phyloP scores from a whole-genome alignment of 257 asterid species.

The Salvia miltiorrhiza region DNA sequence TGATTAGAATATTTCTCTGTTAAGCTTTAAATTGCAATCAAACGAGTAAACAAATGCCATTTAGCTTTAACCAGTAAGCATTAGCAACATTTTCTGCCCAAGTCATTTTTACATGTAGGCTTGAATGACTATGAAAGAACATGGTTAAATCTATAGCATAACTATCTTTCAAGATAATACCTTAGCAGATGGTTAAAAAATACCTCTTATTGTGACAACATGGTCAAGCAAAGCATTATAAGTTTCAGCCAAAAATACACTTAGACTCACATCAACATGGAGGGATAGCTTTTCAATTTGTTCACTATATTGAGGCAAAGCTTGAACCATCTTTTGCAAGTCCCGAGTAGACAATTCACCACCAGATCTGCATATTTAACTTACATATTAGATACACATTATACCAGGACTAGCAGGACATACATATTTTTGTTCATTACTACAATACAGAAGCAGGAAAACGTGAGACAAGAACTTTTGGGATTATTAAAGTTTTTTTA shows the following conservation, averaged over 20 bases:
- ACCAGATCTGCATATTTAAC: constrained; percentile 58
- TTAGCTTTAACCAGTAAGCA: constrained; percentile 11
- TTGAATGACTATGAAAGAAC: constrained; percentile 14
- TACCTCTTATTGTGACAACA: not conserved
- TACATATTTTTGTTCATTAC: not conserved
- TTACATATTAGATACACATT: constrained; percentile 17
- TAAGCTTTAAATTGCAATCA: constrained; percentile 8
- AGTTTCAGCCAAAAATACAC: constrained; percentile 17
- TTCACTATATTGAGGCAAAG: constrained; percentile 98
- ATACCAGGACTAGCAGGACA: not conserved
- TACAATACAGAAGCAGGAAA: constrained; percentile 16
- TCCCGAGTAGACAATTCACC: constrained; percentile 89
- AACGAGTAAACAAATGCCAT: not conserved
- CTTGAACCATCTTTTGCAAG: constrained; percentile 99
- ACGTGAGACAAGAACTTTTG: not conserved
- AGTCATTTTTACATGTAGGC: not conserved
- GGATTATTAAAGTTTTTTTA: not conserved
- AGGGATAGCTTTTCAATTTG: constrained; percentile 99
- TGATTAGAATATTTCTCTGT: constrained; percentile 7
- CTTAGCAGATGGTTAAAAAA: constrained; percentile 16
- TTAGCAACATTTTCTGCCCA: not conserved
- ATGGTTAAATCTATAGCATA: not conserved
- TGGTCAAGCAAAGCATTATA: not conserved
- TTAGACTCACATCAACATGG: constrained; percentile 95
- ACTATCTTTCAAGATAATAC: constrained; percentile 6